These are phyloP conservation scores for Linanthus parryae DNA, from an alignment of 148 eudicot genomes.

Conservation along the genomic window DNA sequence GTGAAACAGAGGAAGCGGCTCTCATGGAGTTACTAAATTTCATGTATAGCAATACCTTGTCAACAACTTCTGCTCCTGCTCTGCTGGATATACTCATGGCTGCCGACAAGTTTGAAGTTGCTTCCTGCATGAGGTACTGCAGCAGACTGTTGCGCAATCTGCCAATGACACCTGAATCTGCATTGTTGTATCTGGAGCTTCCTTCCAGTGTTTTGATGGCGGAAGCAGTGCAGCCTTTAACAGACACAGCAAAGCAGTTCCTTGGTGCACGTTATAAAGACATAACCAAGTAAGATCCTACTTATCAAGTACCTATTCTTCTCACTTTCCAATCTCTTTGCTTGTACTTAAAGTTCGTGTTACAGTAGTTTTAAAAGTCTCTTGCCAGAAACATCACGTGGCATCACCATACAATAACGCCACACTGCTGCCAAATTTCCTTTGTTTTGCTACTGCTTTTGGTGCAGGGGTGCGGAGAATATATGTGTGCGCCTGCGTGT, in stretches of 20 bases:
- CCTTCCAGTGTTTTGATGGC: conserved; percentile 79
- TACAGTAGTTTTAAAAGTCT: too few relatives aligned
- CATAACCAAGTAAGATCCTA: conserved; percentile 46
- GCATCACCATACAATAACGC: too few relatives aligned
- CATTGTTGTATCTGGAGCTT: conserved; percentile 61
- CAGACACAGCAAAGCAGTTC: conserved; percentile 66
- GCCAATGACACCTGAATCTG: conserved; percentile 73
- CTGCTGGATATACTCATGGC: conserved; percentile 74
- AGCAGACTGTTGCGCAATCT: conserved; percentile 46
- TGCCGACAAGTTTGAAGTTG: conserved; percentile 80
- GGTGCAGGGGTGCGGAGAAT: too few relatives aligned
- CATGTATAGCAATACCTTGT: conserved; percentile 58
- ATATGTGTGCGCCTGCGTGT: too few relatives aligned
- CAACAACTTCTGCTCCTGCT: conserved; percentile 46
- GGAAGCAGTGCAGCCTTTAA: conserved; percentile 74
- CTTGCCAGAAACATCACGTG: too few relatives aligned
- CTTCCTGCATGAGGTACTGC: conserved; percentile 71
- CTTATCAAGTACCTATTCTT: too few relatives aligned
- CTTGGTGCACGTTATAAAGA: conserved; percentile 68
- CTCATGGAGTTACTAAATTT: conserved; percentile 71
- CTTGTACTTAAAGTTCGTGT: neutral
- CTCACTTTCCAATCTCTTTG: too few relatives aligned
- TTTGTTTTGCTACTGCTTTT: too few relatives aligned
- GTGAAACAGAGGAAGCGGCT: conserved; percentile 68
- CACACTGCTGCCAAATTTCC: too few relatives aligned